A percentile compares a stretch with the other conserved stretches of the same genome.
Evolutionary conservation across 495 filamentous ascomycete genomes (phyloP).

Genomic region (Rostrohypoxylon terebratum): DNA sequence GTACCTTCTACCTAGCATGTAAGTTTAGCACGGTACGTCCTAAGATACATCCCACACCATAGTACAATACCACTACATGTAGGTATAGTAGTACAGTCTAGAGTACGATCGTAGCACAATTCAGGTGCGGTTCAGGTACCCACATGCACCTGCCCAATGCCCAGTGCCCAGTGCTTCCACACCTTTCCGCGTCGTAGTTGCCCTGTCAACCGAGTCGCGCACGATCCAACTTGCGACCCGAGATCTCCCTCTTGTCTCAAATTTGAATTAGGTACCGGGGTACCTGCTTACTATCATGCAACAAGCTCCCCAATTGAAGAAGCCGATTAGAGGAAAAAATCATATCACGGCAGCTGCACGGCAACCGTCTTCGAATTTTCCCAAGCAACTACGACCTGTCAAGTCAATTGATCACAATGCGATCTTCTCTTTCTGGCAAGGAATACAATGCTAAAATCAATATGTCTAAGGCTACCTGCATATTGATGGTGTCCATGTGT

Average conservation of each 20-base stretch:
- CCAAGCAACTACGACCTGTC: neutral
- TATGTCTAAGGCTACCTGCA: neutral
- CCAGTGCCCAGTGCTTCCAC: slow-evolving; percentile 11
- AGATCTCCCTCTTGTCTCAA: slow-evolving; percentile 22
- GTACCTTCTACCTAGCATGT: too few relatives aligned
- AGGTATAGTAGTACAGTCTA: neutral
- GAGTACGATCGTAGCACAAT: neutral
- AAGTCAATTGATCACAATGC: neutral
- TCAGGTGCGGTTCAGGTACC: slow-evolving; percentile 7
- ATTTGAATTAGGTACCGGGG: slow-evolving; percentile 23
- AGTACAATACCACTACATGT: too few relatives aligned
- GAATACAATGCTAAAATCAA: neutral
- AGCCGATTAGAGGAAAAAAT: neutral
- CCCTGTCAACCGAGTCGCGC: slow-evolving; percentile 29
- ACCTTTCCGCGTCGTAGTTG: slow-evolving; percentile 24
- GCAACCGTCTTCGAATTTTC: neutral
- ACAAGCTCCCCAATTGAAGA: neutral
- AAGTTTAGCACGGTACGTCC: neutral
- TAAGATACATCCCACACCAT: too few relatives aligned
- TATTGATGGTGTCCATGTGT: neutral
- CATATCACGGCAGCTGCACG: neutral
- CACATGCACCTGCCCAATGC: neutral
- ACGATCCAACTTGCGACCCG: slow-evolving; percentile 20
- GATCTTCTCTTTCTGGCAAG: neutral
- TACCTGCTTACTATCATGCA: slow-evolving; percentile 26